Evolutionary conservation across 192 early-diverging fungal genomes (phyloP).

Genomic region (Rhizophagus clarus): DNA sequence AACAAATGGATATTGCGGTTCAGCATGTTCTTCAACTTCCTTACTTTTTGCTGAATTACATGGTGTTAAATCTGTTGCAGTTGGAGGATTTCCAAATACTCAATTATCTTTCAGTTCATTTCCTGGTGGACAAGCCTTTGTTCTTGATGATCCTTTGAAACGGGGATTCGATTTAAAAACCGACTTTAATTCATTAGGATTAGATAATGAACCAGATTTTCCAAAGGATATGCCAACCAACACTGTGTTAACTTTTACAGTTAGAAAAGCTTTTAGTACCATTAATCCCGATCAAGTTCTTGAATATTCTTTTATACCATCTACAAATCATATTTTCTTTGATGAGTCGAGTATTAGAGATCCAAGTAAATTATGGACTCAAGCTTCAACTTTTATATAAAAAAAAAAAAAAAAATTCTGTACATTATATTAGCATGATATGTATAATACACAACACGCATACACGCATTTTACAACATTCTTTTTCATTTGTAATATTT

Average conservation of each 20-base stretch:
- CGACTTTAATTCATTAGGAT: background rate
- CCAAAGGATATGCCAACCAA: background rate
- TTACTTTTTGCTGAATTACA: constrained; percentile 39
- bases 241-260: background rate
- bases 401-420: background rate
- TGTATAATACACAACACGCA: background rate
- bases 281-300: background rate
- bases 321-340: background rate
- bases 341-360: constrained; percentile 1
- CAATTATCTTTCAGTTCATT: constrained; percentile 42
- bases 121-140: constrained; percentile 30
- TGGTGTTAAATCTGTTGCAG: constrained; percentile 41
- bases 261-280: constrained; percentile 9
- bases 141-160: background rate
- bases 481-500: constrained; percentile 7
- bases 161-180: background rate
- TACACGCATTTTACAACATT: background rate
- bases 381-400: background rate
- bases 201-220: background rate
- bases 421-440: background rate
- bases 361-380: background rate
- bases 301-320: constrained; percentile 1
- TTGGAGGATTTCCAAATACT: constrained; percentile 38
- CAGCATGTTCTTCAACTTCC: constrained; percentile 41
- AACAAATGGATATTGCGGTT: constrained; percentile 46